A percentile compares a stretch with the other conserved stretches of the same genome.
phyloP scores from a whole-genome alignment of 352 stramenopile species.

The Pythium chondricola region DNA sequence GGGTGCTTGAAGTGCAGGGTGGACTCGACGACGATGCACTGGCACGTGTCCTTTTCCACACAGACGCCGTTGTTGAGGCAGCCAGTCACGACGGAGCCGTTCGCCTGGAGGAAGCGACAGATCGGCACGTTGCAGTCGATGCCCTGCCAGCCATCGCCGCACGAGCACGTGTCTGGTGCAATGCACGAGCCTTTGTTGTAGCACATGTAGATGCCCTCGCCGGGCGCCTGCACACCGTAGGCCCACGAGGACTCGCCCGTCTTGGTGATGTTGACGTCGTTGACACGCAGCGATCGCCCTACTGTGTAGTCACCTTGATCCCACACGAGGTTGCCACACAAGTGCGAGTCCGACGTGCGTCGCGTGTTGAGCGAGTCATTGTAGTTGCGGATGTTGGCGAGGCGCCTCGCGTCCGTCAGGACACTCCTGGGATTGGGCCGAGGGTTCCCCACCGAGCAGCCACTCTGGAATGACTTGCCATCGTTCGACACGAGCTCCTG shows the following conservation, averaged over 20 bases:
- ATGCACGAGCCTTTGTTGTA: constrained; percentile 93
- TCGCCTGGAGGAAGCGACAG: constrained; percentile 75
- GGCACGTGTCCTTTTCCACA: constrained; percentile 88
- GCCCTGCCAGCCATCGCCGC: constrained; percentile 87
- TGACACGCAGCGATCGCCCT: constrained; percentile 78
- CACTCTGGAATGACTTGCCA: constrained; percentile 90
- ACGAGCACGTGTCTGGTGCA: constrained; percentile 88
- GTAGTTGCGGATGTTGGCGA: constrained; percentile 48
- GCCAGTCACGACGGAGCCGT: constrained; percentile 56
- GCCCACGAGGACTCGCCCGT: constrained; percentile 63
- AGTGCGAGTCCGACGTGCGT: constrained; percentile 43
- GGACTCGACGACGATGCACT: constrained; percentile 87
- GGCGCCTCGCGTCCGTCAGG: constrained; percentile 27
- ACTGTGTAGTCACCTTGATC: constrained; percentile 89
- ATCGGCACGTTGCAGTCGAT: constrained; percentile 94
- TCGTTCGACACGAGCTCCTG: constrained; percentile 90
- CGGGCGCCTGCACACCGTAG: constrained; percentile 40
- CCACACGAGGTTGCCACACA: constrained; percentile 90
- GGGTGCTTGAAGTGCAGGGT: constrained; percentile 73
- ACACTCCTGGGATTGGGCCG: constrained; percentile 36
- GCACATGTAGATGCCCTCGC: constrained; percentile 94
- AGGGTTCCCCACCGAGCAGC: constrained; percentile 79
- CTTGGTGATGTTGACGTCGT: constrained; percentile 92
- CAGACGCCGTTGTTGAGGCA: constrained; percentile 94
- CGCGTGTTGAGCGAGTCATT: constrained; percentile 51